Evolutionary conservation across 345 rosid species (phyloP).

Genomic region (Geranium rotundifolium): DNA sequence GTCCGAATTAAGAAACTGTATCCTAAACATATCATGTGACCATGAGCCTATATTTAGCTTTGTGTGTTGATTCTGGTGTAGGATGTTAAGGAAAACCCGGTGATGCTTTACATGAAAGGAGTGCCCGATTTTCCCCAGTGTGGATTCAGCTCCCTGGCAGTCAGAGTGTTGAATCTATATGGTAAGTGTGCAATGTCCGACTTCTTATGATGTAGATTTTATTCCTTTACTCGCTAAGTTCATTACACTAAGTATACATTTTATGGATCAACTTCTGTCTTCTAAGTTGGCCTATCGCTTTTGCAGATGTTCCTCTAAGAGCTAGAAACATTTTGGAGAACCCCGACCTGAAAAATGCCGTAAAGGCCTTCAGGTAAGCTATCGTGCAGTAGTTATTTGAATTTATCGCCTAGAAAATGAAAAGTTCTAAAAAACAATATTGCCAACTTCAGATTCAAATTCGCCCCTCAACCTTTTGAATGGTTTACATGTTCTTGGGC

Average conservation of each 20-base stretch:
- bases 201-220: too few species aligned
- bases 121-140: constrained; percentile 85
- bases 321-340: constrained; percentile 84
- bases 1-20: too few species aligned
- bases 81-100: constrained; percentile 92
- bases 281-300: background rate
- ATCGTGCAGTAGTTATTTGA: too few species aligned
- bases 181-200: constrained; percentile 28
- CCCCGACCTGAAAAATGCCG: constrained; percentile 72
- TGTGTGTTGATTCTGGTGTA: constrained; percentile 13
- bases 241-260: background rate
- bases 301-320: constrained; percentile 63
- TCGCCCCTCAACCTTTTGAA: background rate
- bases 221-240: background rate
- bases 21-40: too few species aligned
- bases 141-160: constrained; percentile 92
- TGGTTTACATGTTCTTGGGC: background rate
- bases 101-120: constrained; percentile 94
- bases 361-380: constrained; percentile 67
- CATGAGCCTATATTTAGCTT: background rate
- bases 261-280: too few species aligned
- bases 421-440: too few species aligned
- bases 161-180: constrained; percentile 64
- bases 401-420: background rate
- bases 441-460: background rate